phyloP scores from a whole-genome alignment of 257 asterid genomes.

The Rehmannia glutinosa region DNA sequence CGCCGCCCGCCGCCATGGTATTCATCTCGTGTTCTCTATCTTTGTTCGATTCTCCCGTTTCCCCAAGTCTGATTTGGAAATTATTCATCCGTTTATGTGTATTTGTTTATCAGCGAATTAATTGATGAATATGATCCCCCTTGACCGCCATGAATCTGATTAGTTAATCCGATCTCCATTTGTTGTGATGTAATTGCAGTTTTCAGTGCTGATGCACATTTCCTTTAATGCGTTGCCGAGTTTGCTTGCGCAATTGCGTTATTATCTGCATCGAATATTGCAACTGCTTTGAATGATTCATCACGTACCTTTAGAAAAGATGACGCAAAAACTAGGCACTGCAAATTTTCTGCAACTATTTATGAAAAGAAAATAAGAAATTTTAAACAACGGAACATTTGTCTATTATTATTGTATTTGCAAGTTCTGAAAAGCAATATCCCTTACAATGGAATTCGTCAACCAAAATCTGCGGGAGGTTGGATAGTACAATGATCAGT shows the following conservation, averaged over 20 bases:
- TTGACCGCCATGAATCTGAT: neutral
- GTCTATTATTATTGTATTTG: neutral
- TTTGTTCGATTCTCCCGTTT: neutral
- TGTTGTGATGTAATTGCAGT: neutral
- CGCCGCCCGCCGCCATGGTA: conserved; percentile 29
- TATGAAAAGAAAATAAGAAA: neutral
- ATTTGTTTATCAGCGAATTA: conserved; percentile 8
- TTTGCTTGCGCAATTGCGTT: conserved; percentile 8
- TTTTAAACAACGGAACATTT: too few species aligned
- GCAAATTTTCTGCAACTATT: neutral
- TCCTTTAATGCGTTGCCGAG: neutral
- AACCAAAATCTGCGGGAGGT: neutral
- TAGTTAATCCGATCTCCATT: too few species aligned
- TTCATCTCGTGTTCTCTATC: neutral
- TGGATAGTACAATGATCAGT: neutral
- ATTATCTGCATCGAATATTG: too few species aligned
- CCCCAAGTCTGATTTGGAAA: neutral
- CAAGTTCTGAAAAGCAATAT: neutral
- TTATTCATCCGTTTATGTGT: neutral
- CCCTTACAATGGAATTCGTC: neutral
- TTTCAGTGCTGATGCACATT: conserved; percentile 11
- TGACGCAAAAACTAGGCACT: neutral
- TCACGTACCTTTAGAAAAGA: neutral
- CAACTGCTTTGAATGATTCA: too few species aligned
- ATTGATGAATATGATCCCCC: neutral